phyloP scores from a whole-genome alignment of 2,329 filamentous ascomycete species.

The Ceratocystis papillata region DNA sequence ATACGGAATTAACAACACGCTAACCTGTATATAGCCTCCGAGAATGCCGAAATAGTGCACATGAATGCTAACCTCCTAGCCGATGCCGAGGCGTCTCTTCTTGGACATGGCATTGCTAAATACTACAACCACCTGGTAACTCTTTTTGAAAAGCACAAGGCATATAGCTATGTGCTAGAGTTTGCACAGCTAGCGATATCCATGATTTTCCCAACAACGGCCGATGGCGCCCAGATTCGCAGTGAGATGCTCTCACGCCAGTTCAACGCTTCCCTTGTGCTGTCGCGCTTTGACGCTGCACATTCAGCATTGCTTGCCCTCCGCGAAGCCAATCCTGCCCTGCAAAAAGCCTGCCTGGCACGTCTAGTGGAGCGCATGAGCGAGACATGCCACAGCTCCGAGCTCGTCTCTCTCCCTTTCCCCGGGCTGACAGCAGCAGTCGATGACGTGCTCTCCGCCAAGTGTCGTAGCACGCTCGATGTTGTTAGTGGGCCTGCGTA shows the following conservation, averaged over 20 bases:
- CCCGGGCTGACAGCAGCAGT: slow-evolving; percentile 65
- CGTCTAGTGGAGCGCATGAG: slow-evolving; percentile 61
- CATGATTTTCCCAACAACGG: slow-evolving; percentile 37
- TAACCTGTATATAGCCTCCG: slow-evolving; percentile 34
- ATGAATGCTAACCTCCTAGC: slow-evolving; percentile 15
- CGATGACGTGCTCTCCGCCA: slow-evolving; percentile 63
- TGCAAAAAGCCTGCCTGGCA: slow-evolving; percentile 62
- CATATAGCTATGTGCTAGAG: slow-evolving; percentile 70
- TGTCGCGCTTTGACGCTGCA: slow-evolving; percentile 69
- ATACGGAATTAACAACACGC: not conserved
- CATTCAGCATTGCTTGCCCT: slow-evolving; percentile 69
- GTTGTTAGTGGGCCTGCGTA: slow-evolving; percentile 62
- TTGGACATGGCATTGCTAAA: slow-evolving; percentile 62
- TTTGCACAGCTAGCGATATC: slow-evolving; percentile 69
- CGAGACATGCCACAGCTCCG: slow-evolving; percentile 51
- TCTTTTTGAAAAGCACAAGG: slow-evolving; percentile 67
- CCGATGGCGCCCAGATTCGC: slow-evolving; percentile 30
- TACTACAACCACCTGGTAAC: slow-evolving; percentile 82
- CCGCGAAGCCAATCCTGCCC: slow-evolving; percentile 47
- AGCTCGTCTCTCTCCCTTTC: slow-evolving; percentile 68
- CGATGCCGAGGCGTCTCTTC: slow-evolving; percentile 46
- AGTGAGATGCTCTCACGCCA: slow-evolving; percentile 70
- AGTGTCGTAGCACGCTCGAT: slow-evolving; percentile 59
- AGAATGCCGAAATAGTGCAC: slow-evolving; percentile 39
- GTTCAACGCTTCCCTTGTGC: slow-evolving; percentile 71